Conservation (phyloP, 1,139 yeast genomes). For the Debaryomycetaceae sp. region DNA sequence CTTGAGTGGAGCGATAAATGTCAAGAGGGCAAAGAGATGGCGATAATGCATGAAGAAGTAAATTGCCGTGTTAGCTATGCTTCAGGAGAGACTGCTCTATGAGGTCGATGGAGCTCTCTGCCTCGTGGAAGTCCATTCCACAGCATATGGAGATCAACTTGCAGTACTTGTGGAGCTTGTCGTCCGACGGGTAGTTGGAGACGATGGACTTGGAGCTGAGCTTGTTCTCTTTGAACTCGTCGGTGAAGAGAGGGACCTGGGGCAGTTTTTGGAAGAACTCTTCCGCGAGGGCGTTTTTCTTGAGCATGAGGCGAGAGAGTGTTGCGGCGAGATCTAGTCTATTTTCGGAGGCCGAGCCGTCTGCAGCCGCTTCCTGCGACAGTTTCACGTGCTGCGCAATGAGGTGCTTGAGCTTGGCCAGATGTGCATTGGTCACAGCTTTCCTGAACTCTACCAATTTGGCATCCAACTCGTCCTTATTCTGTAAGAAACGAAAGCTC, state of each 20-base stretch:
- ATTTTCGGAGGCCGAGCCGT: slow-evolving; percentile 5
- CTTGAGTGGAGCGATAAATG: background rate
- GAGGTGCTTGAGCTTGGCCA: background rate
- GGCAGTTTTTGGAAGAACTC: slow-evolving; percentile 19
- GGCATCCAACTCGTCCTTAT: slow-evolving; percentile 27
- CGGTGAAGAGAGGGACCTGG: slow-evolving; percentile 18
- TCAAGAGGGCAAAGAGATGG: background rate
- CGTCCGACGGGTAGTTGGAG: slow-evolving; percentile 28
- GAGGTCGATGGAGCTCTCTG: slow-evolving; percentile 40
- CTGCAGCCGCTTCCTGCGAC: background rate
- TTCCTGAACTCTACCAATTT: slow-evolving; percentile 14
- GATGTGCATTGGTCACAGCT: slow-evolving; percentile 12
- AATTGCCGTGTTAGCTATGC: background rate
- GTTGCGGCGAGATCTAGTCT: slow-evolving; percentile 17
- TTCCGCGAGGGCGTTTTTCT: slow-evolving; percentile 15
- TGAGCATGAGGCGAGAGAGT: slow-evolving; percentile 22
- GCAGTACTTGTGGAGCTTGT: slow-evolving; percentile 40
- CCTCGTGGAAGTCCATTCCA: slow-evolving; percentile 42
- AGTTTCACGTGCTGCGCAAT: background rate
- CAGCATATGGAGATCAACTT: slow-evolving; percentile 43
- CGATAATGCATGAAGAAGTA: background rate
- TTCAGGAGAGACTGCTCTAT: slow-evolving; percentile 35
- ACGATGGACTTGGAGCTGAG: slow-evolving; percentile 15
- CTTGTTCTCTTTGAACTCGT: slow-evolving; percentile 12
- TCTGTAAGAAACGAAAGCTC: slow-evolving; percentile 33